Conservation (phyloP, 345 rosid genomes). For the Rubroshorea leprosula region DNA sequence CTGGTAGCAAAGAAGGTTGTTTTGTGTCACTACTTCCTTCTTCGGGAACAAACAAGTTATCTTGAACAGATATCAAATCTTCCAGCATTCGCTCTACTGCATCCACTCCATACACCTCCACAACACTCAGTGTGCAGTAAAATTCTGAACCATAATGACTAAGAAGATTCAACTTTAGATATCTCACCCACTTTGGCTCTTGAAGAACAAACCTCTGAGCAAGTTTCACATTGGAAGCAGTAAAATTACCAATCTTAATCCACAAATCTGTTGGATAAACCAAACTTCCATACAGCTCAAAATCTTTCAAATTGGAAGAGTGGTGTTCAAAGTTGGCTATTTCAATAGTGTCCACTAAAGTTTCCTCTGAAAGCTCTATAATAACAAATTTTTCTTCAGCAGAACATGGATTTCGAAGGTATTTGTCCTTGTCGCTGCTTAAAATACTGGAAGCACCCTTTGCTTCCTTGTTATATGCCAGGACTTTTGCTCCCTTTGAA, state of each 20-base stretch:
- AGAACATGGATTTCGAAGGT: conserved; percentile 90
- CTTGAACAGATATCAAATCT: conserved; percentile 74
- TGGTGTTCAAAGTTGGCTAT: conserved; percentile 92
- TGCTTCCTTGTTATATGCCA: conserved; percentile 85
- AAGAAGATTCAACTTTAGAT: conserved; percentile 63
- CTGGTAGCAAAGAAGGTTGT: conserved; percentile 29
- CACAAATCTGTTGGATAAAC: conserved; percentile 83
- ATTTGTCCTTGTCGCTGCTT: conserved; percentile 79
- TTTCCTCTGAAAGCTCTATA: conserved; percentile 93
- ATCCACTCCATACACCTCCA: conserved; percentile 91
- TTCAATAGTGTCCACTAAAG: conserved; percentile 69
- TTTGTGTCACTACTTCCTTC: conserved; percentile 40
- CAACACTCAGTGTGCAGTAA: conserved; percentile 80
- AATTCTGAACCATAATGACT: conserved; percentile 88
- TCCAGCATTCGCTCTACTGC: conserved; percentile 93
- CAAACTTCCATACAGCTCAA: conserved; percentile 81
- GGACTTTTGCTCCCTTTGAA: conserved; percentile 83
- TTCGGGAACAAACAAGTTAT: conserved; percentile 30
- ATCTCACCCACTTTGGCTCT: conserved; percentile 85
- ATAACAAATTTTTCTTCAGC: conserved; percentile 80
- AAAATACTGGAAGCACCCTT: conserved; percentile 82
- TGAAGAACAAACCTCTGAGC: conserved; percentile 60
- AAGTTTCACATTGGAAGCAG: conserved; percentile 75
- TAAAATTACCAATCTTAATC: conserved; percentile 79
- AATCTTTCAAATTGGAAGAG: conserved; percentile 78